Percentiles rank a stretch among this genome's conserved stretches.
Evolutionary conservation across 2,329 filamentous ascomycete species (phyloP).

Genomic region (Fusarium sp.): DNA sequence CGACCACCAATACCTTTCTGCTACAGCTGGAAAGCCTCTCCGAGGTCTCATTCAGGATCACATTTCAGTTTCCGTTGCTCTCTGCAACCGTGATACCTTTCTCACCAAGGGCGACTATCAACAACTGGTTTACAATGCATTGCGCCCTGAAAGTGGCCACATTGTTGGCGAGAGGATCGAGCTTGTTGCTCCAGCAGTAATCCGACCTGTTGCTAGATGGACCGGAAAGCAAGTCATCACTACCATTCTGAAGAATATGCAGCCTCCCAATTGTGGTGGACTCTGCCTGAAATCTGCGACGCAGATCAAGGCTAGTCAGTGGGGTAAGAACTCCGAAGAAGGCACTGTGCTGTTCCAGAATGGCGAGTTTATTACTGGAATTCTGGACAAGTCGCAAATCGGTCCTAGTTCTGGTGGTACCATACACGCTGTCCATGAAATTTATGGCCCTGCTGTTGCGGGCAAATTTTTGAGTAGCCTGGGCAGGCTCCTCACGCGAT

Average conservation of each 20-base stretch:
- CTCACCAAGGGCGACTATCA: conserved; percentile 91
- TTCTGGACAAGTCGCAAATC: conserved; percentile 95
- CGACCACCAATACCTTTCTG: conserved; percentile 95
- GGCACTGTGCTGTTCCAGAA: conserved; percentile 84
- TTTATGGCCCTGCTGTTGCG: conserved; percentile 88
- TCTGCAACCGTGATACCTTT: conserved; percentile 92
- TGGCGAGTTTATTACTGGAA: conserved; percentile 88
- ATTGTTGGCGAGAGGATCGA: conserved; percentile 85
- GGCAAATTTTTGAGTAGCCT: conserved; percentile 90
- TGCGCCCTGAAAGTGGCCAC: conserved; percentile 91
- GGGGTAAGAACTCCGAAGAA: conserved; percentile 83
- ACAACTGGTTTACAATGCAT: conserved; percentile 89
- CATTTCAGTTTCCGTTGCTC: conserved; percentile 90
- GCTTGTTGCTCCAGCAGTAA: conserved; percentile 81
- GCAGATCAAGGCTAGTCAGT: conserved; percentile 81
- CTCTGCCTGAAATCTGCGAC: conserved; percentile 84
- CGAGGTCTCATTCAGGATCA: conserved; percentile 98
- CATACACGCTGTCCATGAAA: conserved; percentile 91
- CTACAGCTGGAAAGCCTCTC: conserved; percentile 91
- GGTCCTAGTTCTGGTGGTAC: conserved; percentile 88
- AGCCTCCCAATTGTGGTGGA: conserved; percentile 78
- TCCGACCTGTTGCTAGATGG: conserved; percentile 86
- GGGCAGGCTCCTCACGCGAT: conserved; percentile 87
- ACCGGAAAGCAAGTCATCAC: conserved; percentile 97
- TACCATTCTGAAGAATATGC: conserved; percentile 92